Evolutionary conservation across 768 basidiomycete species (phyloP).

Genomic region (Pisolithus orientalis): DNA sequence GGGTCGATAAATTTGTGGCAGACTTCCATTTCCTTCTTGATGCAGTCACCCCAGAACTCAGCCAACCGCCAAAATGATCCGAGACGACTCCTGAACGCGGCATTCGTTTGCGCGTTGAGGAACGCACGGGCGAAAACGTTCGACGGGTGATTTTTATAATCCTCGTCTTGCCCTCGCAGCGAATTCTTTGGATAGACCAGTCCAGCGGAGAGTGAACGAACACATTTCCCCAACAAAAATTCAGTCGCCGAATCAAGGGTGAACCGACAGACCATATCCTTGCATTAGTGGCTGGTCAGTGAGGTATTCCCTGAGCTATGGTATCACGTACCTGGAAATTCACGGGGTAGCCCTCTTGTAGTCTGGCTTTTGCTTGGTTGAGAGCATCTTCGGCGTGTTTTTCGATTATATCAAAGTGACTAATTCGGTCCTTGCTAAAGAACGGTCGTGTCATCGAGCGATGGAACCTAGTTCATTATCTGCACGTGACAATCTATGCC

Average conservation of each 20-base stretch:
- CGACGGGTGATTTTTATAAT: constrained; percentile 26
- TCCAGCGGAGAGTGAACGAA: constrained; percentile 39
- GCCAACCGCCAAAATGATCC: constrained; percentile 45
- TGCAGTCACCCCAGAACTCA: constrained; percentile 48
- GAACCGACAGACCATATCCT: constrained; percentile 52
- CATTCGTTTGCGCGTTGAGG: constrained; percentile 38
- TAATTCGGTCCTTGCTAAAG: constrained; percentile 48
- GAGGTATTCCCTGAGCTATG: background rate
- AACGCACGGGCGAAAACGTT: constrained; percentile 45
- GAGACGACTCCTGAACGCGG: constrained; percentile 34
- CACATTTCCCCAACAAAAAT: constrained; percentile 48
- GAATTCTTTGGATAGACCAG: constrained; percentile 41
- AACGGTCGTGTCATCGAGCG: constrained; percentile 57
- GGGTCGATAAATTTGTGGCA: constrained; percentile 49
- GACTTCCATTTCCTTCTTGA: constrained; percentile 38
- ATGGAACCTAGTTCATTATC: constrained; percentile 39
- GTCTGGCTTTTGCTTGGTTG: constrained; percentile 34
- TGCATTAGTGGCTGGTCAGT: background rate
- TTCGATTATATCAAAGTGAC: constrained; percentile 50
- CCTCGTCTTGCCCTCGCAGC: constrained; percentile 6
- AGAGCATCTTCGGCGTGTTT: constrained; percentile 45
- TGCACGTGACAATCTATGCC: background rate
- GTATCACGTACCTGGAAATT: constrained; percentile 44
- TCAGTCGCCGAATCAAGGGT: constrained; percentile 55
- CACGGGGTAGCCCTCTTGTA: constrained; percentile 41